Percentiles rank a stretch among this genome's conserved stretches.
Evolutionary conservation across 1,284 basidiomycete species (phyloP).

Genomic region (Boletus sp.): DNA sequence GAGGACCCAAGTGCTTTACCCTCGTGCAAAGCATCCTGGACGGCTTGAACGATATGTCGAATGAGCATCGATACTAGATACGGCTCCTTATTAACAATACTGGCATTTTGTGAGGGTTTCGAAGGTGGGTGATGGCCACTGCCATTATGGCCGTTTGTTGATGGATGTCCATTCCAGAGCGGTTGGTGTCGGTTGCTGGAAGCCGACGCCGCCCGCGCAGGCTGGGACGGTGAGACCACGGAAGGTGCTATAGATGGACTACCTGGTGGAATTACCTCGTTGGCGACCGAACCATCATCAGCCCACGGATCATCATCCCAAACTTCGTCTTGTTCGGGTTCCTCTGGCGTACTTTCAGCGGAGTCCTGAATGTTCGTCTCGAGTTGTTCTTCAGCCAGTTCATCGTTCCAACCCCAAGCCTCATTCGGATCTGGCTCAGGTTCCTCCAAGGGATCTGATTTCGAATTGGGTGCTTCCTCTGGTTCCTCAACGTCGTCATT

Average conservation of each 20-base stretch:
- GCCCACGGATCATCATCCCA: slow-evolving; percentile 69
- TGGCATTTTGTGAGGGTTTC: slow-evolving; percentile 13
- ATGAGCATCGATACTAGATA: slow-evolving; percentile 57
- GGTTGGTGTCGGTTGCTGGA: slow-evolving; percentile 47
- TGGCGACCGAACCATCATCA: slow-evolving; percentile 33
- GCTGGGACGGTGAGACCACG: slow-evolving; percentile 44
- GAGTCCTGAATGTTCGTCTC: slow-evolving; percentile 11
- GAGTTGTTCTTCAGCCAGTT: slow-evolving; percentile 20
- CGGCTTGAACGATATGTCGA: slow-evolving; percentile 54
- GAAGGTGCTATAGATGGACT: slow-evolving; percentile 28
- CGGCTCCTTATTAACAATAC: slow-evolving; percentile 42
- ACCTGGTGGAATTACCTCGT: slow-evolving; percentile 24
- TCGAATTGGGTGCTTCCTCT: slow-evolving; percentile 13
- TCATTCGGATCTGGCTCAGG: slow-evolving; percentile 41
- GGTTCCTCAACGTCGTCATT: slow-evolving; percentile 43
- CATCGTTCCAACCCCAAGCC: slow-evolving; percentile 67
- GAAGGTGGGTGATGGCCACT: slow-evolving; percentile 18
- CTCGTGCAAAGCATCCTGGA: slow-evolving; percentile 57
- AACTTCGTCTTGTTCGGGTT: slow-evolving; percentile 33
- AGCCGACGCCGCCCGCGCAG: slow-evolving; percentile 12
- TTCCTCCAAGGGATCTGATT: slow-evolving; percentile 12
- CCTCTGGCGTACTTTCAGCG: slow-evolving; percentile 23
- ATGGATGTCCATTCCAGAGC: slow-evolving; percentile 6
- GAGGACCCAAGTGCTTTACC: slow-evolving; percentile 54
- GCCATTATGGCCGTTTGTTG: slow-evolving; percentile 31